Percentiles rank a stretch among this genome's conserved stretches.
phyloP scores from a whole-genome alignment of 1,284 basidiomycete species.

The Ustilago shanxiensis region DNA sequence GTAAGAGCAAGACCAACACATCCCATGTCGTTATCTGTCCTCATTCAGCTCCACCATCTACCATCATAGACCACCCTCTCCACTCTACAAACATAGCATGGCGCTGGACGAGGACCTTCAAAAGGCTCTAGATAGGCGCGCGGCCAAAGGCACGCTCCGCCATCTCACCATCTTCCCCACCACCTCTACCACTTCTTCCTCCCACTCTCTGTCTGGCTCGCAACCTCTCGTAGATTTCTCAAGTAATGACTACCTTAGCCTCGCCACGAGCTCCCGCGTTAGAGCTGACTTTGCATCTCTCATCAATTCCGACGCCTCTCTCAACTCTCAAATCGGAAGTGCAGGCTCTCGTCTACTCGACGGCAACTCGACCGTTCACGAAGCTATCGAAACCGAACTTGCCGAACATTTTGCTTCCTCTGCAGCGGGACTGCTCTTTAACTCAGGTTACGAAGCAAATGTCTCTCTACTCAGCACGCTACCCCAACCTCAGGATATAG shows the following conservation, averaged over 20 bases:
- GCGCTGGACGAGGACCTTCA: slow-evolving; percentile 62
- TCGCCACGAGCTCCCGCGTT: slow-evolving; percentile 77
- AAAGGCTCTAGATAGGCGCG: slow-evolving; percentile 52
- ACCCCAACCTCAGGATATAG: slow-evolving; percentile 82
- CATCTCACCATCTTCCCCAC: slow-evolving; percentile 49
- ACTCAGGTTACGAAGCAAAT: slow-evolving; percentile 95
- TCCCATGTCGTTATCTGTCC: neutral
- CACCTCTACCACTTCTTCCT: slow-evolving; percentile 21
- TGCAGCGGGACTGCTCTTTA: slow-evolving; percentile 83
- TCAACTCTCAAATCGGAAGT: slow-evolving; percentile 74
- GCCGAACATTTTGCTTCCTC: slow-evolving; percentile 53
- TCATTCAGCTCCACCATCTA: neutral
- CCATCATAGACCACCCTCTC: neutral
- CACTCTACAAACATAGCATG: neutral
- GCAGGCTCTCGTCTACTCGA: slow-evolving; percentile 91
- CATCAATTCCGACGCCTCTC: slow-evolving; percentile 14
- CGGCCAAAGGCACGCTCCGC: slow-evolving; percentile 58
- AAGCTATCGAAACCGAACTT: slow-evolving; percentile 56
- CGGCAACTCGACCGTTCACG: slow-evolving; percentile 73
- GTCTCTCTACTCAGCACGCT: slow-evolving; percentile 86
- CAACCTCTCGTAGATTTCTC: slow-evolving; percentile 77
- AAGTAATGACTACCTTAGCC: slow-evolving; percentile 93
- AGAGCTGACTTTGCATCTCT: slow-evolving; percentile 40
- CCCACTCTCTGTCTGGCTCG: neutral
- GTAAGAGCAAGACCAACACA: neutral